phyloP scores from a whole-genome alignment of 768 basidiomycete genomes.

The Russula abietina region DNA sequence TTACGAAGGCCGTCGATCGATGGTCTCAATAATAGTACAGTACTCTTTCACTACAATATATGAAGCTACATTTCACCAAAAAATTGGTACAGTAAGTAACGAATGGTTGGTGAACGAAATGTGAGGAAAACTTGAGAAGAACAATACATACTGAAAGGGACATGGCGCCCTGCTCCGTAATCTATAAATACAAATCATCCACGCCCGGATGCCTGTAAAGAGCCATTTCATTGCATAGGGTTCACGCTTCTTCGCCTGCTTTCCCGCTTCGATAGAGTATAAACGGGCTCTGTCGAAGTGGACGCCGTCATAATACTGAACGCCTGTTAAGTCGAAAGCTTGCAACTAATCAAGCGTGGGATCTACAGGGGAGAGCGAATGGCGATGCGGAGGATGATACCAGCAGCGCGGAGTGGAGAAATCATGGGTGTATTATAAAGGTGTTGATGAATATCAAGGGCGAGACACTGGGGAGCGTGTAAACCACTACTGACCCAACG shows the following conservation, averaged over 20 bases:
- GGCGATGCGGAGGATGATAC: neutral
- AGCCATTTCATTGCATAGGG: conserved; percentile 10
- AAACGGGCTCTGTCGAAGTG: conserved; percentile 1
- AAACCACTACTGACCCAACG: neutral
- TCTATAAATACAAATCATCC: no score
- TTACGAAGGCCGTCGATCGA: no score
- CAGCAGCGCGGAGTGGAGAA: neutral
- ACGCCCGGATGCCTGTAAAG: neutral
- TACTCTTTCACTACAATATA: no score
- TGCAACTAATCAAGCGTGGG: neutral
- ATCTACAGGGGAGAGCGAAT: neutral
- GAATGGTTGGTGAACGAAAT: no score
- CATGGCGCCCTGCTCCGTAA: no score
- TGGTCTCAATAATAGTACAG: no score
- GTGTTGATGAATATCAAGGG: conserved; percentile 12
- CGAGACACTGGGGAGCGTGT: conserved; percentile 9
- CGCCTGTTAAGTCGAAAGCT: neutral
- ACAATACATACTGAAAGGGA: no score
- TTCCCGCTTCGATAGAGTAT: neutral
- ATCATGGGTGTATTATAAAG: conserved; percentile 16
- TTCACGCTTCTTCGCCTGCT: neutral
- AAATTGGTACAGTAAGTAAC: no score
- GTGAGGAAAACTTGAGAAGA: no score
- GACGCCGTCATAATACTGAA: neutral
- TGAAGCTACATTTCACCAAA: no score